A percentile compares a stretch with the other conserved stretches of the same genome.
Conservation (phyloP, 148 eudicot genomes). For the Diospyros lotus region DNA sequence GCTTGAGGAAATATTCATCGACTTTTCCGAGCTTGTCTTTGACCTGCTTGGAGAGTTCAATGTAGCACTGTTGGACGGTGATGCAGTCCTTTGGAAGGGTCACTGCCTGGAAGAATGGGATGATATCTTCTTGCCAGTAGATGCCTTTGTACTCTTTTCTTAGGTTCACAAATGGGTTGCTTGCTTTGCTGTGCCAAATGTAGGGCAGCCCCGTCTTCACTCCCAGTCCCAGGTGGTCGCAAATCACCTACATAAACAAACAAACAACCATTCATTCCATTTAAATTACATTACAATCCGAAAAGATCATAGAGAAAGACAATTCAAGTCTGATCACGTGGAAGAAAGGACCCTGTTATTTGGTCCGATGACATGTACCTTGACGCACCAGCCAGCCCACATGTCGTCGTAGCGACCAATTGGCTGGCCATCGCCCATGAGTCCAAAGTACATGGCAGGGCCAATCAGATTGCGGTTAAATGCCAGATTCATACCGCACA, state of each 20-base stretch:
- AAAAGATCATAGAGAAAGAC: not conserved
- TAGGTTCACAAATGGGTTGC: constrained; percentile 74
- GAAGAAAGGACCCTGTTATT: no score
- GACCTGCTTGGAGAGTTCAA: constrained; percentile 50
- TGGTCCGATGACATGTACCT: constrained; percentile 37
- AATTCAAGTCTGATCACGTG: not conserved
- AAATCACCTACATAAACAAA: constrained; percentile 36
- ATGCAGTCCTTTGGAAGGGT: constrained; percentile 52
- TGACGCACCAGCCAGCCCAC: constrained; percentile 79
- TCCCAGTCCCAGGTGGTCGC: constrained; percentile 66
- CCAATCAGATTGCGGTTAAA: constrained; percentile 69
- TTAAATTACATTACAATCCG: no score
- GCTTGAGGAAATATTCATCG: constrained; percentile 61
- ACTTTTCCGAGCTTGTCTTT: constrained; percentile 57
- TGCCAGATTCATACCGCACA: constrained; percentile 72
- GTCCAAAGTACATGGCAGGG: constrained; percentile 74
- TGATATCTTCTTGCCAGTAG: constrained; percentile 75
- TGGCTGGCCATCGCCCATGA: constrained; percentile 79
- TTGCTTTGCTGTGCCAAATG: constrained; percentile 78
- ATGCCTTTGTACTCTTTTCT: constrained; percentile 71
- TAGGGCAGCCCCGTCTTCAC: constrained; percentile 70
- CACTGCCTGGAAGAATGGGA: constrained; percentile 59
- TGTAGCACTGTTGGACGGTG: constrained; percentile 61
- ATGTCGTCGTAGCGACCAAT: constrained; percentile 72
- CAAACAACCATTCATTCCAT: not conserved